Conservation (phyloP, 495 filamentous ascomycete genomes). For the Penicillium macrosclerotiorum region DNA sequence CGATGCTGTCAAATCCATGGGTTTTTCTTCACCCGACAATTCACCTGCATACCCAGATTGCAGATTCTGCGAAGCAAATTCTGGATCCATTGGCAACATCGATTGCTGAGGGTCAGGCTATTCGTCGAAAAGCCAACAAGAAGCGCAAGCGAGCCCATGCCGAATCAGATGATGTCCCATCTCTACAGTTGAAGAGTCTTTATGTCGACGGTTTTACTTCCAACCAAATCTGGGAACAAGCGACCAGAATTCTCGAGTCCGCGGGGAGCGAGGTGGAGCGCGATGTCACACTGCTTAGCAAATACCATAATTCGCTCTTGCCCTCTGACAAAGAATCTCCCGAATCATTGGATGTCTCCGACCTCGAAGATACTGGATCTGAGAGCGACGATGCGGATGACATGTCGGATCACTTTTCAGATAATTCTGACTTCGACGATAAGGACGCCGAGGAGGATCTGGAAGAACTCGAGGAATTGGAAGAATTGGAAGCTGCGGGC, state of each 20-base stretch:
- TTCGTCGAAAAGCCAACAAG: constrained; percentile 54
- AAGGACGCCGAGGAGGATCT: constrained; percentile 30
- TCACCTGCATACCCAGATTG: constrained; percentile 59
- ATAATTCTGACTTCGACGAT: constrained; percentile 28
- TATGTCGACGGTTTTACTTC: constrained; percentile 85
- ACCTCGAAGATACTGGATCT: constrained; percentile 35
- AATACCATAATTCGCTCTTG: constrained; percentile 15
- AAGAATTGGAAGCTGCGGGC: constrained; percentile 11
- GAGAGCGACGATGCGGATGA: constrained; percentile 31
- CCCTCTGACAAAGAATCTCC: constrained; percentile 5
- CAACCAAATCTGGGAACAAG: constrained; percentile 93
- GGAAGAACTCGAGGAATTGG: constrained; percentile 4
- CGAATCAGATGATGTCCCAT: constrained; percentile 38
- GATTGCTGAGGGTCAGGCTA: constrained; percentile 62
- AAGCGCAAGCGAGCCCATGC: constrained; percentile 64
- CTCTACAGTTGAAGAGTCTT: constrained; percentile 70
- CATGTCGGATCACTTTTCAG: constrained; percentile 40
- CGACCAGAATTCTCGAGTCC: constrained; percentile 61
- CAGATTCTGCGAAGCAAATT: constrained; percentile 69
- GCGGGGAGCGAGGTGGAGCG: constrained; percentile 33
- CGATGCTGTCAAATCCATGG: constrained; percentile 34
- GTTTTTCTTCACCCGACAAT: constrained; percentile 67
- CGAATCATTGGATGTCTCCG: constrained; percentile 17
- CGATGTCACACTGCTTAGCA: constrained; percentile 25
- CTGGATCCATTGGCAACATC: constrained; percentile 73